Percentiles rank a stretch among this genome's conserved stretches.
phyloP scores from a whole-genome alignment of 2,329 filamentous ascomycete species.

The Capronia epimyces region DNA sequence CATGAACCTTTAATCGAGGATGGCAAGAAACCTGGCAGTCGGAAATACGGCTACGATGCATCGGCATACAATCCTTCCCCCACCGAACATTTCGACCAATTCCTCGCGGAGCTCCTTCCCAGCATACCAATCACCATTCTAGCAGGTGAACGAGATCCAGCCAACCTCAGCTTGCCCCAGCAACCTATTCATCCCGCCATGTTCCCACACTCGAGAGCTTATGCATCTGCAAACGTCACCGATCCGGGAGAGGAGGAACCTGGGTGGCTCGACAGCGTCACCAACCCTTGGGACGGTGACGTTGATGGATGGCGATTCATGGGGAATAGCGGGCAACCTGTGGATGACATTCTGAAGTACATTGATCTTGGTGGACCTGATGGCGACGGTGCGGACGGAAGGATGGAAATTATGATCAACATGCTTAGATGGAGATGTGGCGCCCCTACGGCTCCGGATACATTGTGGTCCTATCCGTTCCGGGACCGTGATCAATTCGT shows the following conservation, averaged over 20 bases:
- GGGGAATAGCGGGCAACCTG: conserved; percentile 83
- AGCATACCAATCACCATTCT: conserved; percentile 84
- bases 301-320: conserved; percentile 84
- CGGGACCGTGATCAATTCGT: conserved; percentile 91
- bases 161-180: conserved; percentile 83
- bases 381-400: conserved; percentile 41
- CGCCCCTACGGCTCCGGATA: conserved; percentile 93
- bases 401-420: conserved; percentile 85
- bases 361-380: conserved; percentile 50
- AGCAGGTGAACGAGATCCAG: conserved; percentile 77
- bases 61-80: conserved; percentile 81
- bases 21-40: conserved; percentile 49
- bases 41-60: conserved; percentile 93
- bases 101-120: conserved; percentile 74
- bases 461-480: conserved; percentile 95
- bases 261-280: conserved; percentile 81
- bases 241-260: conserved; percentile 44
- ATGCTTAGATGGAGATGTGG: conserved; percentile 88
- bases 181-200: conserved; percentile 90
- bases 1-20: conserved; percentile 34
- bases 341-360: conserved; percentile 92
- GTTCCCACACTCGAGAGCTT: conserved; percentile 71
- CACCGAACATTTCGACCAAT: conserved; percentile 74
- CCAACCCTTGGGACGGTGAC: conserved; percentile 89
- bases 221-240: conserved; percentile 47